Base-by-base conservation (phyloP, 768 basidiomycete species). In the Leccinum aurantiacum region DNA sequence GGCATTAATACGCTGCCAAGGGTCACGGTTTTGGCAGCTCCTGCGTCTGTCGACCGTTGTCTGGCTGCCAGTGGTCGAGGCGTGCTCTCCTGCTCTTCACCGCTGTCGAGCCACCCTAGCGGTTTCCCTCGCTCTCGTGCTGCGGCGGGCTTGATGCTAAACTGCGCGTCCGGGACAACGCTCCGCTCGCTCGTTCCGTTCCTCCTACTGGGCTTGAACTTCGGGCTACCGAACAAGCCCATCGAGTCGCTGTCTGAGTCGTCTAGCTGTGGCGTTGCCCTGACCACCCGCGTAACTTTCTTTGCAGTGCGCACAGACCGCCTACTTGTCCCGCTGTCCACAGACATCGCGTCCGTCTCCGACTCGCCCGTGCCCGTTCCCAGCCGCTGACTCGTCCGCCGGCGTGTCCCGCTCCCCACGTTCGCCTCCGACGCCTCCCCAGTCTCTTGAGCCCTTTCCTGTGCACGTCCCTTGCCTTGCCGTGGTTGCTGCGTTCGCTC, bases 291-390 rank as follows among this genome's bases (percentile, higher is more conserved):
- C 33, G 2, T 8, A 31, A 15, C 31, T 24, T 52, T 63, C 54
- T 60, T 65, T 4, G 48, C 14, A 11, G n/a, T 15, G 9, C 64
- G 60, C 11, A 54, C 25, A 6, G 65, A 51, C 22, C 61, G 62
- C 24, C 24, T 62, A 44, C 59, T 64, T 11, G 63, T 31, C 27
- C 33, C 52, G 41, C 65, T 61, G 50, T 70, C 72, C 62, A 75
- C 67, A 25, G 72, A 66, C 70, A 74, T 75, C 17, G 60, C 63
- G 24, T 75, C 68, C 33, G 72, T 68, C 27, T 67, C 74, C 4
- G 62, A 51, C 19, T 70, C 61, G 22, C 8, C 29, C 27, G 29
- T n/a, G 17, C 35, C 33, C 49, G n/a, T 14, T 9, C 44, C 19
- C 10, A 5, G 19, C 31, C 47, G 58, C 38, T 59, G 58, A 13